Conservation (phyloP, 1,284 basidiomycete genomes). For the Stygiomarasmius scandens region DNA sequence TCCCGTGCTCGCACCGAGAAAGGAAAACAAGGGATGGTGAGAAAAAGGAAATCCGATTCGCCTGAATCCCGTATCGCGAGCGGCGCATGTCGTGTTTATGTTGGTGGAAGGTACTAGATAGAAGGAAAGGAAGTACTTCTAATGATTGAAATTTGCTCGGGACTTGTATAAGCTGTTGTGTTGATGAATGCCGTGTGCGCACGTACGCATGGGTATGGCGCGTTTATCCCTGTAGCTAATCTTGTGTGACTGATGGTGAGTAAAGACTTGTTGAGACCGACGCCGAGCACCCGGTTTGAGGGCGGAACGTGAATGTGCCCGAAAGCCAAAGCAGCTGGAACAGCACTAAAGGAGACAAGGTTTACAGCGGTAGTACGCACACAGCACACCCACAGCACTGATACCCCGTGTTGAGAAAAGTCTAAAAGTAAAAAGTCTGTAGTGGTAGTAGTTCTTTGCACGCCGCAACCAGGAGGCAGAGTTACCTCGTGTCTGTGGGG, state of each 20-base stretch:
- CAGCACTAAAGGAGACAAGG: no score
- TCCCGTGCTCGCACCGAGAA: background rate
- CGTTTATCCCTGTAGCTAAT: background rate
- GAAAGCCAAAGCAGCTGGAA: no score
- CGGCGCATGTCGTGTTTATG: background rate
- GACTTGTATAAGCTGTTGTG: no score
- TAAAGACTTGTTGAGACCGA: background rate
- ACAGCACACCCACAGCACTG: no score
- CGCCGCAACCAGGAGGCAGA: background rate
- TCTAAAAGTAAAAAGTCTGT: background rate
- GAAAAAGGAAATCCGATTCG: background rate
- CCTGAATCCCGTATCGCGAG: background rate
- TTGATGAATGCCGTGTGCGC: background rate
- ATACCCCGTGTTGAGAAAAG: background rate
- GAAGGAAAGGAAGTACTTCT: background rate
- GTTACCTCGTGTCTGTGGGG: background rate
- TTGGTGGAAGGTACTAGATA: background rate
- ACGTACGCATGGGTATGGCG: background rate
- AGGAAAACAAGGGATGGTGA: background rate
- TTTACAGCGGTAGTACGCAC: no score
- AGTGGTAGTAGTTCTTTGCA: background rate
- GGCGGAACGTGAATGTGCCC: no score
- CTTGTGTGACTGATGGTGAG: no score
- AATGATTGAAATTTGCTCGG: no score
- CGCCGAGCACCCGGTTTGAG: no score